These are phyloP conservation scores for Sporothrix mexicana DNA, from an alignment of 2,329 filamentous ascomycete species.

Conservation along the genomic window DNA sequence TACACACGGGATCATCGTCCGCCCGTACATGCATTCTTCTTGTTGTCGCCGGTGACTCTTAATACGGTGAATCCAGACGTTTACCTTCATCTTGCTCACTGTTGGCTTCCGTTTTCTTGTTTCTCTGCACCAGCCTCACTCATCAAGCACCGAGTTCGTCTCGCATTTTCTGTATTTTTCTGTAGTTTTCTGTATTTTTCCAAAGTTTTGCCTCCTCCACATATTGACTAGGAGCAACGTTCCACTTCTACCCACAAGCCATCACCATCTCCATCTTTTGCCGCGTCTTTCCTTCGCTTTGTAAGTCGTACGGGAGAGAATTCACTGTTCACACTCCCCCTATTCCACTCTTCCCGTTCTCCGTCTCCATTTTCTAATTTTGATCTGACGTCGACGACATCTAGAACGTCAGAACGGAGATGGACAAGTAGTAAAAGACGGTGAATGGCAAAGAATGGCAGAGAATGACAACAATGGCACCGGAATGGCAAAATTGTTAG, in stretches of 20 bases:
- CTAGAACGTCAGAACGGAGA: constrained; percentile 2
- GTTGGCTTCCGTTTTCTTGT: not conserved
- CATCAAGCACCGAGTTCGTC: not conserved
- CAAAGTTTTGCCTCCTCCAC: not conserved
- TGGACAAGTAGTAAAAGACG: not conserved
- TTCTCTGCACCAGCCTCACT: not conserved
- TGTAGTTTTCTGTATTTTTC: not conserved
- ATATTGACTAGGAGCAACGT: not conserved
- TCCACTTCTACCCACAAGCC: constrained; percentile 3
- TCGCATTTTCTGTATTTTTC: not conserved
- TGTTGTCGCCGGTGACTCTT: not conserved
- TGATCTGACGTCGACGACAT: not conserved
- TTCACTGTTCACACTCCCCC: constrained; percentile 4
- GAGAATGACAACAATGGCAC: not conserved
- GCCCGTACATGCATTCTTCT: not conserved
- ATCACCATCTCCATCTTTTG: constrained; percentile 11
- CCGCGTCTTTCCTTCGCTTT: constrained; percentile 27
- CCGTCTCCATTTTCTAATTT: constrained; percentile 20
- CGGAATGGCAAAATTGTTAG: not conserved
- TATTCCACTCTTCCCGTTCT: not conserved
- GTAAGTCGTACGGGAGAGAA: too few species aligned
- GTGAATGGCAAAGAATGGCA: not conserved
- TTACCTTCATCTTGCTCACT: not conserved
- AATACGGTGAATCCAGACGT: not conserved
- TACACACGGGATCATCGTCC: not conserved